These are phyloP conservation scores for Cercospora zeina DNA, from an alignment of 2,329 filamentous ascomycete species.

Conservation along the genomic window DNA sequence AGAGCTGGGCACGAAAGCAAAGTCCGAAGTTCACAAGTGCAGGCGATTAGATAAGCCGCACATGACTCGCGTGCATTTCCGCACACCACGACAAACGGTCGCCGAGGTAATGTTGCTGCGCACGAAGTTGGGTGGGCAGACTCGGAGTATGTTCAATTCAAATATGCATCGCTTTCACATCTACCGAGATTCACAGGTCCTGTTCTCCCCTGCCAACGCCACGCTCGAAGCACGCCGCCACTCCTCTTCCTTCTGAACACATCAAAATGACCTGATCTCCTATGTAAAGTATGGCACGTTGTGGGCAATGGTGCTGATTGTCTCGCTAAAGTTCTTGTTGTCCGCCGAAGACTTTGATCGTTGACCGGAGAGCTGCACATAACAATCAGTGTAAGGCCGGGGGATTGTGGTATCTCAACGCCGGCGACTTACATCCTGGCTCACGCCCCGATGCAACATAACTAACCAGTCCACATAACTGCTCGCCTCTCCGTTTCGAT, in stretches of 20 bases:
- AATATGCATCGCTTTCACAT: slow-evolving; percentile 5
- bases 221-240: slow-evolving; percentile 1
- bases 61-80: slow-evolving; percentile 3
- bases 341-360: slow-evolving; percentile 33
- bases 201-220: slow-evolving; percentile 1
- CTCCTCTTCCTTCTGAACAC: not conserved
- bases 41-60: not conserved
- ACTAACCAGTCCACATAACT: slow-evolving; percentile 99
- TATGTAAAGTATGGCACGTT: slow-evolving; percentile 32
- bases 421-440: slow-evolving; percentile 64
- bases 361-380: slow-evolving; percentile 36
- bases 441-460: slow-evolving; percentile 87
- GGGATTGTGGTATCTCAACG: not conserved
- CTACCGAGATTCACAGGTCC: slow-evolving; percentile 4
- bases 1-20: not conserved
- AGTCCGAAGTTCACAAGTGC: not conserved
- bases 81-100: too few species aligned
- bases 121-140: too few species aligned
- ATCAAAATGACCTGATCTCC: not conserved
- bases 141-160: too few species aligned
- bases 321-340: slow-evolving; percentile 33
- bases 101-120: too few species aligned
- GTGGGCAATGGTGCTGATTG: slow-evolving; percentile 37
- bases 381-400: slow-evolving; percentile 24
- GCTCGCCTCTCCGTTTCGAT: slow-evolving; percentile 95